Base-by-base conservation (phyloP, 805 yeast species). In the Suhomyces canberraensis region DNA sequence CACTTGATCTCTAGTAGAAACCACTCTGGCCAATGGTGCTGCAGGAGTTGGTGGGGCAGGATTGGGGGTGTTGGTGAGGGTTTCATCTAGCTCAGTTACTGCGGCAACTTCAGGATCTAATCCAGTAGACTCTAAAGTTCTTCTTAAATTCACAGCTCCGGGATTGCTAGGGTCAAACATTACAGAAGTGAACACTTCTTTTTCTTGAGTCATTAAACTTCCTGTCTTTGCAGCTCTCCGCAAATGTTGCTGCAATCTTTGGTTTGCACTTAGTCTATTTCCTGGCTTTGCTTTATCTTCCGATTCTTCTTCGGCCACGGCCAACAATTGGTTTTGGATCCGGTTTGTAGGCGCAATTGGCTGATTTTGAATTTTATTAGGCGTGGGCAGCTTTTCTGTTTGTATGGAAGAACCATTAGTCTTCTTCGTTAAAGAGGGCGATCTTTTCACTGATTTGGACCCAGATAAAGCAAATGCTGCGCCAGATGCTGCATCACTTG, bases 91-190 rank as follows among this genome's bases (percentile, higher is more conserved):
- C 9, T 7, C 9, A 3, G 32, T 20, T 8, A 31, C 34, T 3
- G 34, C 29, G 3, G 35, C 28, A 15, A 18, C 22, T 15, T 27
- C 28, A 3, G 24, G 27, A n/a, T 16, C 31, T 3, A 30, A 18
- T 11, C 25, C 11, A 2, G 33, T 13, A 4, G 17, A 11, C 18
- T 40, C 43, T n/a, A 22, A 21, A 20, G 19, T 33, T 6, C 24
- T 33, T 15, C 40, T 30, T 17, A 52, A 32, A 8, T 42, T 40
- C 4, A 45, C 35, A 9, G 48, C 47, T 4, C 56, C 53, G 1
- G 72, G 69, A 29, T 50, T 44, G 38, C 51, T 67, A 0, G 73
- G 73, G 42, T 69, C 72, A 42, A 63, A 67, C 2, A 60, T 61
- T 5, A 66, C 70, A 8, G 63, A 49, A 3, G 60, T 54, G n/a